phyloP scores from a whole-genome alignment of 106 monocot species.

The Ottelia alismoides region DNA sequence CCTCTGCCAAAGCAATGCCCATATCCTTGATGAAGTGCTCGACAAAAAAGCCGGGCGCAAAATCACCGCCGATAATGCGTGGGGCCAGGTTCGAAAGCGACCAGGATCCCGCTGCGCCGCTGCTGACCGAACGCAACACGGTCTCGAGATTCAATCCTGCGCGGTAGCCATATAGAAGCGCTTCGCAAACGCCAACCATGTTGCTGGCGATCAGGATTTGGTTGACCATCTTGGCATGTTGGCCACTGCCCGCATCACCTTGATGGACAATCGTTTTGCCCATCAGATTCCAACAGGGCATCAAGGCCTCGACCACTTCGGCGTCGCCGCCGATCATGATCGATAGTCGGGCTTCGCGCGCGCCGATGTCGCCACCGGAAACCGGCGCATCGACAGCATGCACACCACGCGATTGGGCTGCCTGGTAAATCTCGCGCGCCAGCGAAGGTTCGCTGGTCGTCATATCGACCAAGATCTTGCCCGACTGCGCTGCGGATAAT shows the following conservation, averaged over 20 bases:
- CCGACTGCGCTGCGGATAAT: conserved; percentile 2
- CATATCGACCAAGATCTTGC: conserved; percentile 12
- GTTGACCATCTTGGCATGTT: conserved; percentile 46
- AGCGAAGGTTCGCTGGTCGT: conserved; percentile 19
- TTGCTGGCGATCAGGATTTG: conserved; percentile 29
- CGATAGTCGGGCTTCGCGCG: conserved; percentile 30
- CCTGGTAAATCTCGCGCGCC: conserved; percentile 6
- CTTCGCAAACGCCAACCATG: conserved; percentile 26
- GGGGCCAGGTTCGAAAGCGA: conserved; percentile 29
- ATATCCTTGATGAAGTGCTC: conserved; percentile 54
- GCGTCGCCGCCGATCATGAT: conserved; percentile 34
- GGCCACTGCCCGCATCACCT: conserved; percentile 34
- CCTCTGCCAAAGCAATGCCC: conserved; percentile 31
- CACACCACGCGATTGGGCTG: conserved; percentile 12
- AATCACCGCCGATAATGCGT: conserved; percentile 29
- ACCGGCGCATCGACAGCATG: conserved; percentile 41
- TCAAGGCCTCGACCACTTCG: conserved; percentile 20
- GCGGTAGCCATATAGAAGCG: conserved; percentile 18
- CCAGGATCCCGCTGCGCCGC: conserved; percentile 23
- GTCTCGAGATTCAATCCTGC: conserved; percentile 8
- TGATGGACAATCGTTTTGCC: conserved; percentile 18
- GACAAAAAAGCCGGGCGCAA: conserved; percentile 16
- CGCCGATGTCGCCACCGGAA: conserved; percentile 48
- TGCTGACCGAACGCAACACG: conserved; percentile 19
- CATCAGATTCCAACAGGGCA: conserved; percentile 20